Conservation (phyloP, 2,329 filamentous ascomycete genomes). For the Curvularia sp. region DNA sequence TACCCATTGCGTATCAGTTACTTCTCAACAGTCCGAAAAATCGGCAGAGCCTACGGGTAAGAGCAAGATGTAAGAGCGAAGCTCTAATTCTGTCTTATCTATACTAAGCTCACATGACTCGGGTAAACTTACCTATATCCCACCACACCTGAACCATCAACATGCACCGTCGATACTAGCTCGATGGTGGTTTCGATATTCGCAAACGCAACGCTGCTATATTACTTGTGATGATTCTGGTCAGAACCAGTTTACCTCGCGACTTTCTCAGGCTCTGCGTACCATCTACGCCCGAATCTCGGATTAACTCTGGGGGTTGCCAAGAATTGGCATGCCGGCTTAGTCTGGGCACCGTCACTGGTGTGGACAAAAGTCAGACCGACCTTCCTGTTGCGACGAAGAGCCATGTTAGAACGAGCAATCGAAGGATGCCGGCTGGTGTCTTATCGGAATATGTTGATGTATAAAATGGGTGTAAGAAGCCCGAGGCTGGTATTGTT, state of each 20-base stretch:
- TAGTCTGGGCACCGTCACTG: constrained; percentile 42
- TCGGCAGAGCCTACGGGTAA: not conserved
- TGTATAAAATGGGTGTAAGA: constrained; percentile 20
- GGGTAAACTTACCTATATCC: not conserved
- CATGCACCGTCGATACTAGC: not conserved
- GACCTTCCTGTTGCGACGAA: constrained; percentile 44
- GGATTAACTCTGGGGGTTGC: constrained; percentile 4
- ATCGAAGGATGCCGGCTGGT: not conserved
- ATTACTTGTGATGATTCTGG: not conserved
- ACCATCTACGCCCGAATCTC: not conserved
- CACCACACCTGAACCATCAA: not conserved
- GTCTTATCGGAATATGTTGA: constrained; percentile 26
- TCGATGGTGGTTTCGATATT: not conserved
- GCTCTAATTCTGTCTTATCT: constrained; percentile 6
- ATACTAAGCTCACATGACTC: constrained; percentile 8
- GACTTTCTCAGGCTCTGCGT: not conserved
- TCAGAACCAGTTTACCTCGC: not conserved
- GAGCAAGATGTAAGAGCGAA: not conserved
- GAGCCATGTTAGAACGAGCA: constrained; percentile 17
- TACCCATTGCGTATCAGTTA: no score
- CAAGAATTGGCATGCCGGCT: constrained; percentile 18
- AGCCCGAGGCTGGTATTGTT: constrained; percentile 1
- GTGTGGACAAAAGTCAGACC: constrained; percentile 13
- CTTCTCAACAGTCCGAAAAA: not conserved
- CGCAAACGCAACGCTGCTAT: not conserved